Evolutionary conservation across 805 yeast genomes (phyloP).

Genomic region (Hanseniaspora singularis): DNA sequence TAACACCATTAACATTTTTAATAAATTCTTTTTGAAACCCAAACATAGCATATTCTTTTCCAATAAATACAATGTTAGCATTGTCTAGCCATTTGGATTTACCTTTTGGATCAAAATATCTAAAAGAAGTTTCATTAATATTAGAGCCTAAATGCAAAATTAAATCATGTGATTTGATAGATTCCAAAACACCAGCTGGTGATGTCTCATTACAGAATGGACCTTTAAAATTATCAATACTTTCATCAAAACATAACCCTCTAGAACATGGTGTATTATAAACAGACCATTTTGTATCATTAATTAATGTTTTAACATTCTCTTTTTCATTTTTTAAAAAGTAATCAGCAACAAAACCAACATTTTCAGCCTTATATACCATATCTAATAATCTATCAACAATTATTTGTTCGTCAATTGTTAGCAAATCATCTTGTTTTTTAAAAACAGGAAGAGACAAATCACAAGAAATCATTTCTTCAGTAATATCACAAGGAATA

Average conservation of each 20-base stretch:
- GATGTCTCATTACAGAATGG: slow-evolving; percentile 49
- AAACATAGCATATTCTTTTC: slow-evolving; percentile 14
- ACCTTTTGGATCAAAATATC: background rate
- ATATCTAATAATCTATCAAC: slow-evolving; percentile 37
- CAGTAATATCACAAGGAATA: slow-evolving; percentile 60
- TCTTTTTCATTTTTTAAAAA: slow-evolving; percentile 46
- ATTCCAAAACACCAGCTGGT: slow-evolving; percentile 33
- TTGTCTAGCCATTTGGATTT: slow-evolving; percentile 8
- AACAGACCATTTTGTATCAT: slow-evolving; percentile 36
- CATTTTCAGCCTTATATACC: slow-evolving; percentile 42
- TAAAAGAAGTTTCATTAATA: slow-evolving; percentile 40
- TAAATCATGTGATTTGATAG: slow-evolving; percentile 49
- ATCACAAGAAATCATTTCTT: slow-evolving; percentile 32
- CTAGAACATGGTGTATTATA: slow-evolving; percentile 60
- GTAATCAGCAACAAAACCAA: slow-evolving; percentile 62
- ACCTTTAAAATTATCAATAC: slow-evolving; percentile 53
- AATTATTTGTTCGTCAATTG: slow-evolving; percentile 23
- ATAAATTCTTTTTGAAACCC: slow-evolving; percentile 18
- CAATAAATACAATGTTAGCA: slow-evolving; percentile 11
- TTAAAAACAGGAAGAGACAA: slow-evolving; percentile 29
- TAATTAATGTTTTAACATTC: slow-evolving; percentile 38
- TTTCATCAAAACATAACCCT: slow-evolving; percentile 54
- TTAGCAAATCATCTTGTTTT: slow-evolving; percentile 22
- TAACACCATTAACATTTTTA: slow-evolving; percentile 36
- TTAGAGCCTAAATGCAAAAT: slow-evolving; percentile 60